Conservation (phyloP, 352 stramenopile species). For the Globisporangium emineosum region DNA sequence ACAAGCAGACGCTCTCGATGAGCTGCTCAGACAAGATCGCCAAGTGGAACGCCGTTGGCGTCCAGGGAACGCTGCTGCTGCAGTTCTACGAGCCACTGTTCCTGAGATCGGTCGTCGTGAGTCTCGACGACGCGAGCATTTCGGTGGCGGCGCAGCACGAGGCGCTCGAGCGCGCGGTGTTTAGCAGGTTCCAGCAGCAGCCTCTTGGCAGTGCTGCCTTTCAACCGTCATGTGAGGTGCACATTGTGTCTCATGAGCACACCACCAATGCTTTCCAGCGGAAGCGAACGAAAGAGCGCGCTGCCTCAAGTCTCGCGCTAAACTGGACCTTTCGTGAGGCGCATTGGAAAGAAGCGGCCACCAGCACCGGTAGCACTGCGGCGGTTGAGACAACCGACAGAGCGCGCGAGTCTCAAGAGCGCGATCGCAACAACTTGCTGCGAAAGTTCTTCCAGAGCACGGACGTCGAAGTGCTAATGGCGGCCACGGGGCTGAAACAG, state of each 20-base stretch:
- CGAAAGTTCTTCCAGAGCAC: conserved; percentile 35
- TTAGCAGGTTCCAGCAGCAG: conserved; percentile 21
- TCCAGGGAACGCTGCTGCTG: conserved; percentile 77
- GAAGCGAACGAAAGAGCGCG: conserved; percentile 9
- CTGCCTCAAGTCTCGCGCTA: conserved; percentile 45
- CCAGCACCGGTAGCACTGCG: too few relatives aligned
- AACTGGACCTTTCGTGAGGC: conserved; percentile 53
- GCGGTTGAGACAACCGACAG: not conserved
- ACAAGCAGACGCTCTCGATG: conserved; percentile 89
- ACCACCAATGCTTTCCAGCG: conserved; percentile 12
- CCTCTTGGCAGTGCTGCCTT: not conserved
- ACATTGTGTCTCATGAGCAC: conserved; percentile 6
- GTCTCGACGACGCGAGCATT: conserved; percentile 30
- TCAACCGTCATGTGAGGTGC: not conserved
- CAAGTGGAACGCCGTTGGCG: conserved; percentile 77
- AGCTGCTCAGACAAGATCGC: conserved; percentile 94
- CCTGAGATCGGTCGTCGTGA: conserved; percentile 48
- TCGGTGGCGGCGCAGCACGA: conserved; percentile 37
- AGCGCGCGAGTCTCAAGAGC: not conserved
- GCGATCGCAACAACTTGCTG: not conserved
- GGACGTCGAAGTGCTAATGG: conserved; percentile 57
- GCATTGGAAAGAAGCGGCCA: conserved; percentile 25
- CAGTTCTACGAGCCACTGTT: conserved; percentile 62
- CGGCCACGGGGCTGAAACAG: conserved; percentile 62
- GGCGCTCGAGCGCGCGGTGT: conserved; percentile 49